phyloP scores from a whole-genome alignment of 1,139 yeast genomes.

The Arxiozyma slooffiae region DNA sequence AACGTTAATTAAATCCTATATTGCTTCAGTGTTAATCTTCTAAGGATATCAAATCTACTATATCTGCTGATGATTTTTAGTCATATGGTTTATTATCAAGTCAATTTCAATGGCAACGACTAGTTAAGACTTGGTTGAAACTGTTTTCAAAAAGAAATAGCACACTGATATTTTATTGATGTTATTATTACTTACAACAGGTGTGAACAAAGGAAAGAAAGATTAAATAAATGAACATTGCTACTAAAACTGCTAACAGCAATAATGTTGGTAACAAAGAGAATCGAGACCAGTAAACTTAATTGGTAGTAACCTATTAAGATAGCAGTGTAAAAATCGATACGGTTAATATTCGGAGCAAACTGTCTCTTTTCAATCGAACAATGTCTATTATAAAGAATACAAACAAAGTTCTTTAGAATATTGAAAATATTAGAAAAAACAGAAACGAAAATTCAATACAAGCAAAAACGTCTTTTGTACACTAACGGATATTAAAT shows the following conservation, averaged over 20 bases:
- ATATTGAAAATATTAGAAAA: no score
- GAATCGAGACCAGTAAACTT: neutral
- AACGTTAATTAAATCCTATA: conserved; percentile 4
- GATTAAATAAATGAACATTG: neutral
- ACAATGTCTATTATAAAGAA: no score
- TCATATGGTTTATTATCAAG: neutral
- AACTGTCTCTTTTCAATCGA: no score
- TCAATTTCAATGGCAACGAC: neutral
- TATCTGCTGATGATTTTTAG: neutral
- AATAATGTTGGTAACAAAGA: neutral
- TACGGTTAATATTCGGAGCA: no score
- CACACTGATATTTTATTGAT: conserved; percentile 11
- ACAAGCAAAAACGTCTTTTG: no score
- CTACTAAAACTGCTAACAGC: neutral
- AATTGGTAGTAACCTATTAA: no score
- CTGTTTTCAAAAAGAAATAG: conserved; percentile 1
- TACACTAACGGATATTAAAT: no score
- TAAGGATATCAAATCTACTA: neutral
- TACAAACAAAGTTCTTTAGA: no score
- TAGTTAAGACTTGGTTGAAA: neutral
- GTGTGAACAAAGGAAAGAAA: neutral
- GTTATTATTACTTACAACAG: conserved; percentile 6
- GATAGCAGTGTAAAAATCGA: no score
- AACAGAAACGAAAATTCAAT: no score
- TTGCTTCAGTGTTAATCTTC: conserved; percentile 3